Evolutionary conservation across 306 rosid species (phyloP), one percentile per base, ranked within the genome.

Genomic region (Castanea sativa): DNA sequence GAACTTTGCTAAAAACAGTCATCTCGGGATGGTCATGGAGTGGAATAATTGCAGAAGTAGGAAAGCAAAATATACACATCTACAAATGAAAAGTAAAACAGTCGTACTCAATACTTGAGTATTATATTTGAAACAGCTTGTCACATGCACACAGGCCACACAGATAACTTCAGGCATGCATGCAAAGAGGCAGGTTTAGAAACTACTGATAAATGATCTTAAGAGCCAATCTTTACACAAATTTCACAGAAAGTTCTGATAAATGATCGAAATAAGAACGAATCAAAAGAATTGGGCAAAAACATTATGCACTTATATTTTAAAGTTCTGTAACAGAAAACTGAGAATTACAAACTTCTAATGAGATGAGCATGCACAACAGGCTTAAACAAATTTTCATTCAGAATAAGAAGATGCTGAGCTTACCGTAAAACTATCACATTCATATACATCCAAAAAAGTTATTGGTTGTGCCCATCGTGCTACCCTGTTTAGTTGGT

Each of bases 11-110:
- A 77, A 90, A 91, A 79, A 95, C 97, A 73, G 96, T 92, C 99
- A 95, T 95, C 84, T 87, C 90, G n/a, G 99, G 99, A 83, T 92
- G 99, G 84, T 91, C 99, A 68, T 95, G 99, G 21, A 95, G 98
- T 55, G 97, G 97, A 83, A 95, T 91, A 81, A 87, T 89, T 0
- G 99, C 77, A 71, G 99, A 95, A 75, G 97, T 89, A 21, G 99
- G 98, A 83, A 95, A 95, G 80, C 98, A 84, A 81, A 95, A 92
- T 58, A 95, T 84, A 82, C 98, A 92, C 86, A 95, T 92, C 99
- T 94, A 93, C 93, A 81, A 30, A 35, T 35, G 20, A 12, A 21
- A 21, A 38, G 20, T 41, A 38, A 23, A 53, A 55, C 53, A 4
- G 69, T 8, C 33, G 27, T 8, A 51, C 29, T 32, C 43, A 33